Evolutionary conservation across 768 basidiomycete species (phyloP), one percentile per base, ranked within the genome.

Genomic region (Kwoniella newhampshirensis): DNA sequence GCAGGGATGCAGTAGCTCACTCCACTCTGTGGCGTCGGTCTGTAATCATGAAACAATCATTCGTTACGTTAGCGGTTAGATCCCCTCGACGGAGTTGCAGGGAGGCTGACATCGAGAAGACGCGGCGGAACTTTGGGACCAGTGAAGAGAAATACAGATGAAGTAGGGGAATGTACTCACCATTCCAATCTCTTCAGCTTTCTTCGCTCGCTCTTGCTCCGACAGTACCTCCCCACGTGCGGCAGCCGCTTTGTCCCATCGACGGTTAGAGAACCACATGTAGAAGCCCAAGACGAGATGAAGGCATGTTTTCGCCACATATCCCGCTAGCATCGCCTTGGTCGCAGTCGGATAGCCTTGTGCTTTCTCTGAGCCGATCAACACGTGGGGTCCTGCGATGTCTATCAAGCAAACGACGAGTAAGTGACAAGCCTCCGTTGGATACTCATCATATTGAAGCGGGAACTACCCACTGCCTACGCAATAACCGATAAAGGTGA

Each of bases 131-230:
- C 42, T 30, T 21, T 44, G 57, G 36, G 28, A 12, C 25, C 4
- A 18, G 26, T 4, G 37, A 50, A 18, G 43, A 35, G 36, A 37
- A 37, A 37, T 9, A 37, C 37, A 40, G 37, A 40, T 40, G 20
- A 43, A 43, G 13, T 18, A 43, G 18, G 12, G 18, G 13, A 7
- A 15, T 7, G 13, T 12, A 49, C 53, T 49, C 37, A 54, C 62
- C 60, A 62, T 64, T 17, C 51, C 55, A 25, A 50, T 50, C 41
- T 37, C 25, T 50, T 64, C 59, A 25, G 55, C 53, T 41, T 80
- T 81, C 42, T 73, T 77, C 48, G 56, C 57, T 54, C 89, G 80
- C 74, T 88, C 91, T 58, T 82, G 8, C n/a, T 49, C 35, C n/a
- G 23, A 26, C 32, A 49, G 4, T 32, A 13, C 13, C 18, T 49